A percentile compares a stretch with the other conserved stretches of the same genome.
Evolutionary conservation across 2,329 filamentous ascomycete genomes (phyloP).

Genomic region (Penicillium sp.): DNA sequence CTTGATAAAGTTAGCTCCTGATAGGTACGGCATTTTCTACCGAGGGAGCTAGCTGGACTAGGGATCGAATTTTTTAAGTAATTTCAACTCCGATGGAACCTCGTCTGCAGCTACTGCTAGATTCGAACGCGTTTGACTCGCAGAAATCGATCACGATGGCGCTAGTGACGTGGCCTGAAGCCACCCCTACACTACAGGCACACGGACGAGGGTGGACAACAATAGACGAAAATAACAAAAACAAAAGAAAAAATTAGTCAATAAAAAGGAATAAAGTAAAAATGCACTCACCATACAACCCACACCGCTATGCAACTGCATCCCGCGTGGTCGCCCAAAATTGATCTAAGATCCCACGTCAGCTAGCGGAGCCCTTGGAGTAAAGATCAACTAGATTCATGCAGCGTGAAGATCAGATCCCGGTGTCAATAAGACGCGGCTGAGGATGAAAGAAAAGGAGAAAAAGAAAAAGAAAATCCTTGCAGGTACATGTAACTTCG

Average conservation of each 20-base stretch:
- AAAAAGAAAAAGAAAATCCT: background rate
- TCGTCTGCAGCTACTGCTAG: background rate
- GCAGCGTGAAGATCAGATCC: constrained; percentile 11
- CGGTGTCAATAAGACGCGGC: constrained; percentile 1
- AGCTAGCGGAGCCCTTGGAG: constrained; percentile 4
- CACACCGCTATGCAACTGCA: constrained; percentile 5
- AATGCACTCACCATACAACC: background rate
- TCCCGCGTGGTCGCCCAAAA: background rate
- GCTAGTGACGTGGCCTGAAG: constrained; percentile 17
- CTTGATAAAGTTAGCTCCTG: background rate
- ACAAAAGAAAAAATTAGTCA: background rate
- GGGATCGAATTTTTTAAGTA: background rate
- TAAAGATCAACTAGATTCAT: constrained; percentile 12
- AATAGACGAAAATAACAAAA: background rate
- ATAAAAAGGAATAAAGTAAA: background rate
- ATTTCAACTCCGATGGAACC: background rate
- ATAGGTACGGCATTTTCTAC: background rate
- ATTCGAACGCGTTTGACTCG: background rate
- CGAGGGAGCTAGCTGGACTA: background rate
- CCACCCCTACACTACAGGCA: constrained; percentile 1
- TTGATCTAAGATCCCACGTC: constrained; percentile 16
- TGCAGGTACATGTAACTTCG: background rate
- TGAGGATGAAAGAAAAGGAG: background rate
- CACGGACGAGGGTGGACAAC: background rate
- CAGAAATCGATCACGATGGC: constrained; percentile 3